Conservation (phyloP, 495 filamentous ascomycete species). For the Aspergillus carlsbadensis region DNA sequence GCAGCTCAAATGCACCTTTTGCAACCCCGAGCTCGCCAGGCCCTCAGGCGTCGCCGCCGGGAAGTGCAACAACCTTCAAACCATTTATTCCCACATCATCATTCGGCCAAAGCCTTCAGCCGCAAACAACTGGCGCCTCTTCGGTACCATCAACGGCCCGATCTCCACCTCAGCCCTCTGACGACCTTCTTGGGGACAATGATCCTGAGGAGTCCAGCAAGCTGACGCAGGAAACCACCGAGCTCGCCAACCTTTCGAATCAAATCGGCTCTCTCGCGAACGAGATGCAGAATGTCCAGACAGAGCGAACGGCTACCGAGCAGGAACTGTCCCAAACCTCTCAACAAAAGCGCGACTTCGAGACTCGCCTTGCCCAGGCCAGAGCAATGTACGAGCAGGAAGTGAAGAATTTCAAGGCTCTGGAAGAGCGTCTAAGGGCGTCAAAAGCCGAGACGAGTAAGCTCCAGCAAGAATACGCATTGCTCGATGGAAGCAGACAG, state of each 20-base stretch:
- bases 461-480: conserved; percentile 74
- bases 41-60: conserved; percentile 37
- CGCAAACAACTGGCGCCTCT: conserved; percentile 76
- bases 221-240: conserved; percentile 81
- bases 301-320: conserved; percentile 72
- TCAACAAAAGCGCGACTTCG: conserved; percentile 87
- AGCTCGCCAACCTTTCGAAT: conserved; percentile 95
- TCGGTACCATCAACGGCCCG: conserved; percentile 40
- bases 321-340: conserved; percentile 74
- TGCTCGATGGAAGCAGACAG: conserved; percentile 76
- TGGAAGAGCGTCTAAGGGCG: conserved; percentile 76
- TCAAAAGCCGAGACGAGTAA: conserved; percentile 80
- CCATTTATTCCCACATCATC: conserved; percentile 89
- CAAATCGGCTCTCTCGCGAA: conserved; percentile 86
- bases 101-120: conserved; percentile 80
- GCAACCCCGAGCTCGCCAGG: conserved; percentile 39
- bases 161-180: conserved; percentile 57
- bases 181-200: conserved; percentile 92
- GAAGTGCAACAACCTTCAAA: conserved; percentile 63
- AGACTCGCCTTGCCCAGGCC: conserved; percentile 79
- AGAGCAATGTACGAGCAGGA: conserved; percentile 90
- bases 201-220: conserved; percentile 88
- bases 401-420: conserved; percentile 74
- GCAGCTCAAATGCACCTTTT: conserved; percentile 57
- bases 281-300: conserved; percentile 90